A percentile compares a stretch with the other conserved stretches of the same genome.
Evolutionary conservation across 1,139 yeast species (phyloP).

Genomic region (Pichia sp.): DNA sequence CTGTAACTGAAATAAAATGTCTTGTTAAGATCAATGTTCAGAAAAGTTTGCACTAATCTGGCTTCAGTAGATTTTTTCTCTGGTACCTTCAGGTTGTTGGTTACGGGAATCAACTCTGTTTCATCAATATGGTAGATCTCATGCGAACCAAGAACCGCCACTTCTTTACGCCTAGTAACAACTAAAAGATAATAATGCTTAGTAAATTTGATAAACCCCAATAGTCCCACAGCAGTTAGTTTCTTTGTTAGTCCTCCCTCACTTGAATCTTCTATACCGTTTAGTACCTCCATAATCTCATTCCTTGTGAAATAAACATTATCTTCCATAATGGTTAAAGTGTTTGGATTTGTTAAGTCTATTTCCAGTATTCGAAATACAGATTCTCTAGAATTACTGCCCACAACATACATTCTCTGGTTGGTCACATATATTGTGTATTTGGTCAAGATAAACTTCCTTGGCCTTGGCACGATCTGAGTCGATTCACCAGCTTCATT

Average conservation of each 20-base stretch:
- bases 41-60: slow-evolving; percentile 72
- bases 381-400: slow-evolving; percentile 84
- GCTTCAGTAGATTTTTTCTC: slow-evolving; percentile 85
- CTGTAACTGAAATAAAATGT: slow-evolving; percentile 93
- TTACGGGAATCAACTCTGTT: slow-evolving; percentile 76
- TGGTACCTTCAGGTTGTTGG: slow-evolving; percentile 54
- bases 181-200: slow-evolving; percentile 75
- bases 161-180: slow-evolving; percentile 80
- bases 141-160: slow-evolving; percentile 91
- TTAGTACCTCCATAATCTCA: slow-evolving; percentile 71
- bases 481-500: slow-evolving; percentile 1
- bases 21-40: slow-evolving; percentile 78
- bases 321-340: slow-evolving; percentile 67
- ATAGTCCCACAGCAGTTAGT: slow-evolving; percentile 78
- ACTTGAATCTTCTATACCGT: slow-evolving; percentile 52
- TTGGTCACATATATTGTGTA: slow-evolving; percentile 81
- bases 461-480: slow-evolving; percentile 32
- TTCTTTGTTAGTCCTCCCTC: slow-evolving; percentile 73
- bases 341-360: slow-evolving; percentile 54
- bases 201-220: slow-evolving; percentile 86
- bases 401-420: slow-evolving; percentile 82
- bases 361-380: slow-evolving; percentile 82
- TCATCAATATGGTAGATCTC: slow-evolving; percentile 87
- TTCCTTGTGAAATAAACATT: slow-evolving; percentile 73
- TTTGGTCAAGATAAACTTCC: slow-evolving; percentile 55